phyloP scores from a whole-genome alignment of 306 rosid genomes.

The Carpinus fangiana region DNA sequence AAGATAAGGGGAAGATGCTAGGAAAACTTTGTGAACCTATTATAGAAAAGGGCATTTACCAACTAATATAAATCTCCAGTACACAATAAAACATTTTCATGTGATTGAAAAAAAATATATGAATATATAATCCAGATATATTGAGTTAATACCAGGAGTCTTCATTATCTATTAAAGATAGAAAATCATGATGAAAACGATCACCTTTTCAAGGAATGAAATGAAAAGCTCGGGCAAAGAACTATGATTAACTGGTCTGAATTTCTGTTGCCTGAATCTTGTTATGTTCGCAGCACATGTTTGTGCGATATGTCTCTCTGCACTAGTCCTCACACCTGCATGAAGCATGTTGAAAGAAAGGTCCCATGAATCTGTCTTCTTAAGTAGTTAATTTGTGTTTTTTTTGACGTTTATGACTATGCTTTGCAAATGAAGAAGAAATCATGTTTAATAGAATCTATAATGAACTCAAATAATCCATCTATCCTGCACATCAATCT shows the following conservation, averaged over 20 bases:
- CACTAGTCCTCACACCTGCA: constrained; percentile 75
- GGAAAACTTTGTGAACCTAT: constrained; percentile 8
- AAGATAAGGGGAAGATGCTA: constrained; percentile 19
- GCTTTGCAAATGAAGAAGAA: too few relatives aligned
- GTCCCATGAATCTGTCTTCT: constrained; percentile 9
- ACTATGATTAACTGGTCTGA: constrained; percentile 53
- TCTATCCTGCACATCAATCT: too few relatives aligned
- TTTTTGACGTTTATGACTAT: too few relatives aligned
- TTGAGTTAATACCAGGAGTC: not conserved
- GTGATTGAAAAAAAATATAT: not conserved
- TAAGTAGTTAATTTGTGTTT: constrained; percentile 5
- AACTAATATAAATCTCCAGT: constrained; percentile 10
- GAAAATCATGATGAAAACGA: constrained; percentile 6
- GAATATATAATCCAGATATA: not conserved
- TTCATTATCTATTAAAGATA: constrained; percentile 10
- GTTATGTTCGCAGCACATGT: constrained; percentile 56
- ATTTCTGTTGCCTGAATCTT: constrained; percentile 35
- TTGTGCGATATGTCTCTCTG: constrained; percentile 52
- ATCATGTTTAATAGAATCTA: too few relatives aligned
- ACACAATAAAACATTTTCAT: constrained; percentile 16
- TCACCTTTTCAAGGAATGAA: constrained; percentile 72
- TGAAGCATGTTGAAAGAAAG: constrained; percentile 22
- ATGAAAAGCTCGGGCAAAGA: constrained; percentile 74
- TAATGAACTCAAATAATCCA: too few relatives aligned
- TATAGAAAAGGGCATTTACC: not conserved